Percentiles rank a stretch among this genome's conserved stretches.
These are phyloP conservation scores for Brettanomyces nanus DNA, from an alignment of 805 yeast species.

Conservation along the genomic window DNA sequence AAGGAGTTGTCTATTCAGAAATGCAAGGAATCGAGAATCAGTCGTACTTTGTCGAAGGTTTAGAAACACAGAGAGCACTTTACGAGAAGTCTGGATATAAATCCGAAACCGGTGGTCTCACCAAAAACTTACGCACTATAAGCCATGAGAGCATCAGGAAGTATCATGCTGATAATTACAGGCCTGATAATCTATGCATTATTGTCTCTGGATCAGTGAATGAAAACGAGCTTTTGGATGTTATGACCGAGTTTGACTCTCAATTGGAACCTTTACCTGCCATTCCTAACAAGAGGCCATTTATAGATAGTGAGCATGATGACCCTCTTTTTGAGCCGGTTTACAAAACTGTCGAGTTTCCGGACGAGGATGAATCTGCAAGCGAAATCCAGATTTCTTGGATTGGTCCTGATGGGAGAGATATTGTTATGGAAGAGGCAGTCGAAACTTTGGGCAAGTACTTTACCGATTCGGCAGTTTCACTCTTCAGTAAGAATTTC, in stretches of 20 bases:
- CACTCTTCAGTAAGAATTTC: constrained; percentile 60
- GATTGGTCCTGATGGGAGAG: constrained; percentile 66
- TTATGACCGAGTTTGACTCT: constrained; percentile 55
- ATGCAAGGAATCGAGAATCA: constrained; percentile 91
- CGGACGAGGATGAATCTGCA: constrained; percentile 80
- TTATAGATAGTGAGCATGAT: constrained; percentile 59
- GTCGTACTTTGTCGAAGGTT: constrained; percentile 56
- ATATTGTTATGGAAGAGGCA: constrained; percentile 53
- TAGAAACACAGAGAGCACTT: constrained; percentile 51
- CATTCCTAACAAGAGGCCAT: constrained; percentile 53
- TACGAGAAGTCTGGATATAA: constrained; percentile 71
- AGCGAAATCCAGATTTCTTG: constrained; percentile 71
- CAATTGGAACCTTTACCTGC: constrained; percentile 38
- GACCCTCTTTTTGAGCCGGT: constrained; percentile 30
- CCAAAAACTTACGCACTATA: constrained; percentile 65
- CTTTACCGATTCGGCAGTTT: constrained; percentile 68
- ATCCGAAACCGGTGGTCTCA: constrained; percentile 90
- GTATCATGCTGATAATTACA: constrained; percentile 65
- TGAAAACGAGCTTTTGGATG: constrained; percentile 55
- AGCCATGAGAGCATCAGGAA: constrained; percentile 65
- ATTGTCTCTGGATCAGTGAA: constrained; percentile 83
- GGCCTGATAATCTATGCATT: constrained; percentile 78
- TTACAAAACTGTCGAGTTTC: constrained; percentile 58
- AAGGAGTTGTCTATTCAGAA: constrained; percentile 95
- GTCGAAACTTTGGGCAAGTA: constrained; percentile 64